Base-by-base conservation (phyloP, 2,329 filamentous ascomycete genomes). In the Chlorencoelia australis region DNA sequence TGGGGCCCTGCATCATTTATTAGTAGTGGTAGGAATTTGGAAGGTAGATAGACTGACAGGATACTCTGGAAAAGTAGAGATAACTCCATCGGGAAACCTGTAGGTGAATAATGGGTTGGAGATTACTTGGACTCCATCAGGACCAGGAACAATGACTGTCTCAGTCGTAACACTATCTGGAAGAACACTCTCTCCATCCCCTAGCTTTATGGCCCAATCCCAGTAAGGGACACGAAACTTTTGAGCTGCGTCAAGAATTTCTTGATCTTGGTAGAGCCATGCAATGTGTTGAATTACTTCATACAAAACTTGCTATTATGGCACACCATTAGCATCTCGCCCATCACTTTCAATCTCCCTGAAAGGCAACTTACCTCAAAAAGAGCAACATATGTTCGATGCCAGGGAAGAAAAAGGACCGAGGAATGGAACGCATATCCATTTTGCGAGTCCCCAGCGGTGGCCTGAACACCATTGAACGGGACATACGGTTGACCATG, bases 81-180 rank as follows among this genome's bases (percentile, higher is more conserved):
- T 55, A 61, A 31, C 53, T 51, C 40, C 46, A 44, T 48, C 48
- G 10, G 67, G 66, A 52, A 71, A 75, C 4, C 45, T 54, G 52
- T 67, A 78, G 40, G 61, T 66, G 46, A 62, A 64, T 1, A 77
- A 55, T 6, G 73, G 73, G 48, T 76, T 77, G 25, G 58, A 55
- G 20, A 73, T 50, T 3, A 30, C 45, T 36, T 54, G 50, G n/a
- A 22, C 26, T 3, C 51, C 51, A 4, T 65, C 69, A 19, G 76
- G 75, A 0, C 75, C 75, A 35, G 68, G 62, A 9, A 77, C 63
- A 18, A 63, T 55, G 24, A 79, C 47, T 8, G 44, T 52, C 2
- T 60, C 51, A 5, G 53, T 62, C 2, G 62, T 61, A 30, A 73
- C 62, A 53, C 64, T 71, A 17, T 62, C 4, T 48, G 71, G 57